Conservation (phyloP, 2,329 filamentous ascomycete species). For the Monilinia polystroma region DNA sequence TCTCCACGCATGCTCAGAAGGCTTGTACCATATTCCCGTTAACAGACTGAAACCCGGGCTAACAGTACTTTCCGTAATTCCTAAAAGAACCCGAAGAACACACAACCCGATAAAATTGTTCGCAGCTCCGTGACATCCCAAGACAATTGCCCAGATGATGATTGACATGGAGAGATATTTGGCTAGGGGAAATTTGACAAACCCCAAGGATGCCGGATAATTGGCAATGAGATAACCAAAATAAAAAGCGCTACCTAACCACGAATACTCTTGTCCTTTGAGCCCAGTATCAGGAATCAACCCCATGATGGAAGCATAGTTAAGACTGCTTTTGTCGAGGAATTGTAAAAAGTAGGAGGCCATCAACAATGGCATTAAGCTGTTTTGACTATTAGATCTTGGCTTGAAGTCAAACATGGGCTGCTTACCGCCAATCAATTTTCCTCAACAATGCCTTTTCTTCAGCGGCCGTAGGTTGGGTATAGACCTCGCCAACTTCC, state of each 20-base stretch:
- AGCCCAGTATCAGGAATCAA: conserved; percentile 46
- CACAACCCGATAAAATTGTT: conserved; percentile 31
- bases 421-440: conserved; percentile 9
- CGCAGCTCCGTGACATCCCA: conserved; percentile 23
- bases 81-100: conserved; percentile 36
- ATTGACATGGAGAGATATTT: conserved; percentile 62
- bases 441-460: conserved; percentile 7
- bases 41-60: conserved; percentile 41
- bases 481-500: conserved; percentile 4
- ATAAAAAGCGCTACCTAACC: conserved; percentile 48
- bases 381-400: not conserved
- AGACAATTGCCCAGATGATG: conserved; percentile 61
- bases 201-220: conserved; percentile 27
- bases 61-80: conserved; percentile 34
- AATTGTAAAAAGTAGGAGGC: conserved; percentile 19
- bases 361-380: conserved; percentile 14
- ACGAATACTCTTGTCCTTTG: conserved; percentile 47
- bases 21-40: conserved; percentile 39
- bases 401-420: not conserved
- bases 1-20: conserved; percentile 24
- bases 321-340: conserved; percentile 21
- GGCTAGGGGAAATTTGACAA: conserved; percentile 47
- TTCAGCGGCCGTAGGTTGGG: not conserved
- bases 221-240: conserved; percentile 40
- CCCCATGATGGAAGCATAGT: conserved; percentile 47